A percentile compares a stretch with the other conserved stretches of the same genome.
Conservation (phyloP, 2,329 filamentous ascomycete genomes). For the Talaromyces albobiverticillius region DNA sequence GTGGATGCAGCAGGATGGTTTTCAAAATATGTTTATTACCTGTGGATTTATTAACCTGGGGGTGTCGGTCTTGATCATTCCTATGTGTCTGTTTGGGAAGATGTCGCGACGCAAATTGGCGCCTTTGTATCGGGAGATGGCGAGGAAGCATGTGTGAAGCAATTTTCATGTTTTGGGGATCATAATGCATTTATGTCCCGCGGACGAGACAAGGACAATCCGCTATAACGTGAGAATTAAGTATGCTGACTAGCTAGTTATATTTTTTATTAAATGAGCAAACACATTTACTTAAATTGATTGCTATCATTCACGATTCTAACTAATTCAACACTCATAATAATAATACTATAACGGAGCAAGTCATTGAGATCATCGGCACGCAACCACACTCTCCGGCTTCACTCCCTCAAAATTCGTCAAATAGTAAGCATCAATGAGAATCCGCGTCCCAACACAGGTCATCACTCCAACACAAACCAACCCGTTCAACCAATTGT, state of each 20-base stretch:
- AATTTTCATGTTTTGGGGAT: no score
- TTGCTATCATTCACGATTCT: background rate
- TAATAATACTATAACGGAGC: background rate
- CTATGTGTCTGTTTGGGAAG: constrained; percentile 25
- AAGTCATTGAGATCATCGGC: background rate
- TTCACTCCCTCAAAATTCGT: constrained; percentile 21
- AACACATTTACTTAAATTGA: background rate
- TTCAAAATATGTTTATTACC: constrained; percentile 17
- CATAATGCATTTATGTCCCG: no score
- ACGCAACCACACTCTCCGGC: constrained; percentile 21
- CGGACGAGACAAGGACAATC: no score
- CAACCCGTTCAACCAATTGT: constrained; percentile 27
- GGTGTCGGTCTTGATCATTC: constrained; percentile 18
- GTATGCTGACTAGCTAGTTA: no score
- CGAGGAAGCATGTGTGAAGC: background rate
- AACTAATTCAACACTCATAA: background rate
- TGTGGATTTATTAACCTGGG: constrained; percentile 26
- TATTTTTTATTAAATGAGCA: background rate
- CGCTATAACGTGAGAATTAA: no score
- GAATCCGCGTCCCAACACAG: constrained; percentile 21
- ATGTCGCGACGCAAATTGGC: constrained; percentile 15
- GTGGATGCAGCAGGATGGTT: constrained; percentile 25
- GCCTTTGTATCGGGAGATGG: constrained; percentile 17
- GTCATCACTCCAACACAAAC: constrained; percentile 24
- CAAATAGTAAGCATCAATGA: constrained; percentile 25